A percentile compares a stretch with the other conserved stretches of the same genome.
These are phyloP conservation scores for Coriaria nepalensis DNA, from an alignment of 306 rosid genomes.

Conservation along the genomic window DNA sequence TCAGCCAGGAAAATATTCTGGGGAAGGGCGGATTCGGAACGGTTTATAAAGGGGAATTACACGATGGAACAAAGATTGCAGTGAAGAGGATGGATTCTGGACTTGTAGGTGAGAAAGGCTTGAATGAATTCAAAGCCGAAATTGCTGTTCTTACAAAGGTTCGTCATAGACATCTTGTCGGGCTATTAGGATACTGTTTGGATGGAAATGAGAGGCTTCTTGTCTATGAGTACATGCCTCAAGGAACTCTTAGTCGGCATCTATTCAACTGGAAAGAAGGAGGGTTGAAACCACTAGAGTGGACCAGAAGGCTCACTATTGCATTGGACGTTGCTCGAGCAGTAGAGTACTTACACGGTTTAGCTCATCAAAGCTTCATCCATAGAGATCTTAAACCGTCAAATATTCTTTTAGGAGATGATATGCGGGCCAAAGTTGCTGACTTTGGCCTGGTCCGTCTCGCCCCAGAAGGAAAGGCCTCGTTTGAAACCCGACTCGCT, in stretches of 20 bases:
- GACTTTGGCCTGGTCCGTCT: slow-evolving; percentile 94
- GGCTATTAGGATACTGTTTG: slow-evolving; percentile 82
- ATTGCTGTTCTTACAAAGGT: slow-evolving; percentile 77
- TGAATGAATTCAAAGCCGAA: slow-evolving; percentile 64
- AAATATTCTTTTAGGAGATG: slow-evolving; percentile 83
- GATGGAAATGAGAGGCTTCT: slow-evolving; percentile 80
- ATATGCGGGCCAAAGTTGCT: slow-evolving; percentile 76
- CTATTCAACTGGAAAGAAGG: slow-evolving; percentile 44
- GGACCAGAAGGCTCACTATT: slow-evolving; percentile 64
- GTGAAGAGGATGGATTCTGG: slow-evolving; percentile 89
- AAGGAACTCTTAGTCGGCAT: slow-evolving; percentile 54
- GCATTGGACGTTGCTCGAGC: slow-evolving; percentile 94
- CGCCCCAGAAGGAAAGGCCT: slow-evolving; percentile 79
- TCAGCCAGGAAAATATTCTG: slow-evolving; percentile 41
- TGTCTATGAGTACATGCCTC: slow-evolving; percentile 86
- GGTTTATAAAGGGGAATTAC: slow-evolving; percentile 71
- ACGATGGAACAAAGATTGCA: slow-evolving; percentile 84
- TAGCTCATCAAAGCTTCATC: slow-evolving; percentile 72
- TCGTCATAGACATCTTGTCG: slow-evolving; percentile 74
- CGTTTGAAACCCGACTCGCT: slow-evolving; percentile 68
- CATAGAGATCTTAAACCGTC: slow-evolving; percentile 95
- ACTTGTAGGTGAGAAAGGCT: slow-evolving; percentile 45
- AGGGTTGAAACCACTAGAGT: slow-evolving; percentile 56
- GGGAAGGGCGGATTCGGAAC: slow-evolving; percentile 87
- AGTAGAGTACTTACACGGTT: slow-evolving; percentile 70